Base-by-base conservation (phyloP, 2,329 filamentous ascomycete species). In the Biscogniauxia marginata region DNA sequence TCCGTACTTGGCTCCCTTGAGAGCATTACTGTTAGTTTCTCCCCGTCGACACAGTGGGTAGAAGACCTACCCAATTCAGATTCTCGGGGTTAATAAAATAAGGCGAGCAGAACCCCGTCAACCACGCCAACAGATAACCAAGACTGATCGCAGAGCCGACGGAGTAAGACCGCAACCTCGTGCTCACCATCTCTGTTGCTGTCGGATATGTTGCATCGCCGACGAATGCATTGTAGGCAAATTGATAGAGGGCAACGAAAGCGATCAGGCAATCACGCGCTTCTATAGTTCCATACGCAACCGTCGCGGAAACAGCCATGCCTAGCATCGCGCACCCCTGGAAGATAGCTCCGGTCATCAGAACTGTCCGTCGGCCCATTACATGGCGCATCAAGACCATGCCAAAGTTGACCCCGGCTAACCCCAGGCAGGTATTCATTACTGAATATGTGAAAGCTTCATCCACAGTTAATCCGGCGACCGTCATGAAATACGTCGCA, bases 381-480 rank as follows among this genome's bases (percentile, higher is more conserved):
- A 79, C 65, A 25, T 77, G 69, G 20, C 76, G 74, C 70, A 81
- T 80, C 16, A 76, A 69, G 60, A 73, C 78, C 58, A 82, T 78
- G 45, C 79, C 78, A 21, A 78, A 53, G 50, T 80, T 78, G 39
- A 79, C 77, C 0, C 77, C 78, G 7, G 80, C 47, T 46, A 81
- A 76, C 2, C 78, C 78, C 19, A 81, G 63, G 52, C 76, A 80
- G 3, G 75, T 77, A 57, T 77, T 78, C 73, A 82, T 77, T 49
- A 83, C 75, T 7, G 74, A 74, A 63, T 75, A 81, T 47, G 76
- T 72, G 66, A 82, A 83, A 1, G 79, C 71, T 21, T 78, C 71
- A 23, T 72, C 65, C 23, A 78, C 71, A 4, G 64, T 60, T 24
- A 75, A 61, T 1, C 76, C 77, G 2, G 73, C 71, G 0, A 78